A percentile compares a stretch with the other conserved stretches of the same genome.
Conservation (phyloP, 2,329 filamentous ascomycete genomes). For the Parastagonospora avenae region DNA sequence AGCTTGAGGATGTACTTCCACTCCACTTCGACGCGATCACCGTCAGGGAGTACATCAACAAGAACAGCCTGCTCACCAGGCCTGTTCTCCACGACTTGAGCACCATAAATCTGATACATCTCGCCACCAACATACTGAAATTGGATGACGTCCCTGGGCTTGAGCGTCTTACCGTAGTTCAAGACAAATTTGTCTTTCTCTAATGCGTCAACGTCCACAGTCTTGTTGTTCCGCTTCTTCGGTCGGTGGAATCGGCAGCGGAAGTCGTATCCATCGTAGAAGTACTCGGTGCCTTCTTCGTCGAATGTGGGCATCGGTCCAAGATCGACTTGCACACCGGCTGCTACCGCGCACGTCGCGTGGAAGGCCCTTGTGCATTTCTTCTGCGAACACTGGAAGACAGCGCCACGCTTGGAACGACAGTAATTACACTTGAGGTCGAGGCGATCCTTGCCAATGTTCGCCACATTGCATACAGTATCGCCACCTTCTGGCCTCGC, state of each 20-base stretch:
- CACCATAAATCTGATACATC: conserved; percentile 90
- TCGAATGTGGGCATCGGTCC: conserved; percentile 84
- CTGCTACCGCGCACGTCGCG: conserved; percentile 89
- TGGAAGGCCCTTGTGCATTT: conserved; percentile 95
- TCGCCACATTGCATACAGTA: conserved; percentile 75
- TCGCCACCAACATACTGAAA: conserved; percentile 76
- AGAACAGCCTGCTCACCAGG: conserved; percentile 75
- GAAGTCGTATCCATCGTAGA: conserved; percentile 88
- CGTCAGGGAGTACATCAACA: conserved; percentile 81
- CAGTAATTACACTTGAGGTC: conserved; percentile 96
- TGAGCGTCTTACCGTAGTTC: conserved; percentile 70
- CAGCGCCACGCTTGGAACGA: conserved; percentile 90
- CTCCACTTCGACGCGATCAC: conserved; percentile 77
- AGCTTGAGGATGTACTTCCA: conserved; percentile 84
- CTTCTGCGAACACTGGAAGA: conserved; percentile 94
- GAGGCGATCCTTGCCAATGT: conserved; percentile 82
- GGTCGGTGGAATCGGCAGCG: conserved; percentile 92
- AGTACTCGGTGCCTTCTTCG: conserved; percentile 90
- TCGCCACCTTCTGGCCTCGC: conserved; percentile 65
- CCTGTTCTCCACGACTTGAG: conserved; percentile 83
- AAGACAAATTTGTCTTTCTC: conserved; percentile 73
- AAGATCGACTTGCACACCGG: conserved; percentile 89
- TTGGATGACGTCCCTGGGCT: conserved; percentile 79
- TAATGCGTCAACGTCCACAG: conserved; percentile 69
- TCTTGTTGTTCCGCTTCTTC: conserved; percentile 85